Base-by-base conservation (phyloP, 1,139 yeast species). In the Taiozyma sp. region DNA sequence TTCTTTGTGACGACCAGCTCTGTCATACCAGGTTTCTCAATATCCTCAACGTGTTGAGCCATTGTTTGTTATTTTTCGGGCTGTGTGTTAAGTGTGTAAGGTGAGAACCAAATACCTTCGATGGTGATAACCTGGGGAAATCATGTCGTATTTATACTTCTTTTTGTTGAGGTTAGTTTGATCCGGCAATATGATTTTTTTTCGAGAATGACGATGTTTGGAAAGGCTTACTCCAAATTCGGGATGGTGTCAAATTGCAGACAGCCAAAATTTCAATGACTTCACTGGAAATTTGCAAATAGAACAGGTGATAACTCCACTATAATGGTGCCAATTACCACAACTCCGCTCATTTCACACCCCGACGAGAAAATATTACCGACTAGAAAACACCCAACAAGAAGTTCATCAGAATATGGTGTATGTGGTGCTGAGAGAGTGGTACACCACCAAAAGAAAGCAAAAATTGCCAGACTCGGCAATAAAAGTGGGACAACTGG, bases 21-120 rank as follows among this genome's bases (percentile, higher is more conserved):
- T 14, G 44, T 34, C 26, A 45, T 43, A 3, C 29, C 50, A 6
- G 56, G 53, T 19, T 49, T 45, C 8, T 42, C 13, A 10, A 52
- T 37, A 24, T 55, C 53, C 44, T 55, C 58, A 22, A 55, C 54
- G 26, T 47, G 50, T 47, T 50, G 51, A 19, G 54, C 22, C 43
- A 40, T 39, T 40, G 43, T 40, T 21, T 22, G 41, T 10, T 14
- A 16, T 6, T 16, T 6, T 16, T 19, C 19, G 24, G 19, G 14
- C 19, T 32, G 35, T 32, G 19, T 32, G n/a, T 28, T 8, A 6
- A 30, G 34, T 11, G n/a, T 30, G 5, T 30, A 4, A 11, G 3
- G 11, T 30, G 3, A n/a, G 35, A n/a, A 14, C 35, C 4, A n/a
- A 6, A 8, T 2, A 28, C 11, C 13, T 7, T 28, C 11, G 35